A percentile compares a stretch with the other conserved stretches of the same genome.
Conservation (phyloP, 768 basidiomycete species). For the Psilocybe subaeruginosa region DNA sequence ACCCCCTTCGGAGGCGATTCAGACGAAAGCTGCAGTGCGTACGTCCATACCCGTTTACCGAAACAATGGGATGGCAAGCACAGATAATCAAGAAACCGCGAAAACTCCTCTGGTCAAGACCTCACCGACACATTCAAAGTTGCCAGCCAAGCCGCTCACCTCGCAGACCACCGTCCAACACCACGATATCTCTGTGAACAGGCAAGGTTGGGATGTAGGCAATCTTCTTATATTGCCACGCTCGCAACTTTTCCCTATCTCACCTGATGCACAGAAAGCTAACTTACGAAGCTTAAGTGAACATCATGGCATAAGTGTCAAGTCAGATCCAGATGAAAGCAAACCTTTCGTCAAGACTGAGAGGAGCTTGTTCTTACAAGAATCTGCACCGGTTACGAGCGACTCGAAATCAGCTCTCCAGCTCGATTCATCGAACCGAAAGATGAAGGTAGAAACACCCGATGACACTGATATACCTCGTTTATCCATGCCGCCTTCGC, state of each 20-base stretch:
- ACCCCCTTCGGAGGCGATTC: background rate
- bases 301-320: conserved; percentile 9
- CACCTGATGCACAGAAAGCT: conserved; percentile 29
- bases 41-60: background rate
- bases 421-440: background rate
- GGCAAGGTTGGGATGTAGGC: conserved; percentile 29
- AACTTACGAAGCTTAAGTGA: conserved; percentile 30
- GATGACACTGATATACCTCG: background rate
- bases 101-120: background rate
- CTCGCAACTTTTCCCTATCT: conserved; percentile 20
- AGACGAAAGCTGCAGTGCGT: background rate
- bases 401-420: background rate
- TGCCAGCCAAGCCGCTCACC: background rate
- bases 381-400: background rate
- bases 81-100: too few relatives aligned
- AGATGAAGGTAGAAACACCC: background rate
- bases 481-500: background rate
- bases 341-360: background rate
- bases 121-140: background rate
- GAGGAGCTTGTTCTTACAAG: background rate
- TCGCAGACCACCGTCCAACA: background rate
- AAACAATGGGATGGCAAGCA: background rate
- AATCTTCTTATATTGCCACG: conserved; percentile 25
- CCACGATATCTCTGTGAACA: conserved; percentile 22
- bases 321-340: conserved; percentile 5